Base-by-base conservation (phyloP, 2,329 filamentous ascomycete genomes). In the Daldinia sp. region DNA sequence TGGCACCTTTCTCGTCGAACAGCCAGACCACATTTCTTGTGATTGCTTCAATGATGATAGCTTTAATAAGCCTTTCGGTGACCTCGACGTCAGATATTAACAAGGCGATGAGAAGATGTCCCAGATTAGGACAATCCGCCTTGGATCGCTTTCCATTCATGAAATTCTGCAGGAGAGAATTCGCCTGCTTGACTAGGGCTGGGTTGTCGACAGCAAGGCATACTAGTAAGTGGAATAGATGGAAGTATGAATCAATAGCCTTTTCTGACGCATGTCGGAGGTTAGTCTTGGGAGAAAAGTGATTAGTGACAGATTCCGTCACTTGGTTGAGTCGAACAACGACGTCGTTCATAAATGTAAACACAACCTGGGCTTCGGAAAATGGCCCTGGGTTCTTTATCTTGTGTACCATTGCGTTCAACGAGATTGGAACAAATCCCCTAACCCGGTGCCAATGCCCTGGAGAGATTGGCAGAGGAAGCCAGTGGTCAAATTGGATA, bases 1-100 rank as follows among this genome's bases (percentile, higher is more conserved):
- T 56, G 10, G 72, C 70, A n/a, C 76, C 76, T 23, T 63, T 70
- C 30, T 23, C 67, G 58, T 82, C 79, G 11, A 85, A 77, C 71
- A 84, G 79, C 81, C 80, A 83, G 9, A 83, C 80, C 1, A 84
- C 81, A 55, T 85, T 84, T 30, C 82, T 77, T 4, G 79, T 79
- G 49, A 84, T 79, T 1, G 81, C 77, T 72, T 85, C 82, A 9
- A 75, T 78, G 64, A 85, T 79, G 63, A 84, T 79, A 3, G 73
- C 68, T 39, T 78, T 78, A 13, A 74, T 74, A 11, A 83, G 69
- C 1, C 66, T 56, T 29, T 78, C 72, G 1, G 77, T 81, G 4
- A 82, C 75, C 4, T 76, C 72, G 6, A 76, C 57, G 43, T 81
- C 77, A 53, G 78, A 81, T 67, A 85, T 80, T 7, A 85, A 75